A percentile compares a stretch with the other conserved stretches of the same genome.
Conservation (phyloP, 331 rosid genomes). For the Telfairia occidentalis region DNA sequence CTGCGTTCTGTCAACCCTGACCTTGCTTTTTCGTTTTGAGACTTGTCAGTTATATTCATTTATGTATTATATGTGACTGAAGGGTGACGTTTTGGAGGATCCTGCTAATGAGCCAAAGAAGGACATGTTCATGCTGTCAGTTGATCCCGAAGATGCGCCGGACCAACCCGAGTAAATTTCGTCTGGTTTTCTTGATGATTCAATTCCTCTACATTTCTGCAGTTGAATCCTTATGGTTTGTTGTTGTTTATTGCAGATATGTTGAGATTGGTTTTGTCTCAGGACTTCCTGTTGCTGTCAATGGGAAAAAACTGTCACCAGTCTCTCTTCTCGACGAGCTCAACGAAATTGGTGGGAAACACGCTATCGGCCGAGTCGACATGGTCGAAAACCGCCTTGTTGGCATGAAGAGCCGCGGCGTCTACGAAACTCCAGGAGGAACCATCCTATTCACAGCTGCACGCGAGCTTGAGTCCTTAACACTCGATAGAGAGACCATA, state of each 20-base stretch:
- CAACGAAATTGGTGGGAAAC: conserved; percentile 75
- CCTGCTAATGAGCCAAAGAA: conserved; percentile 77
- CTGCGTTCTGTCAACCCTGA: background rate
- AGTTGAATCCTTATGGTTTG: background rate
- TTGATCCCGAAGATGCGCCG: conserved; percentile 88
- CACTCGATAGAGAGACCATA: conserved; percentile 69
- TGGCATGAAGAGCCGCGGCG: conserved; percentile 95
- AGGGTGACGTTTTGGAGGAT: conserved; percentile 97
- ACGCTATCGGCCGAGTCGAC: conserved; percentile 81
- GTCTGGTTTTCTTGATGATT: background rate
- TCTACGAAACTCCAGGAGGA: conserved; percentile 98
- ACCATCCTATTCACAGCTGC: conserved; percentile 75
- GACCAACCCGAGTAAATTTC: conserved; percentile 59
- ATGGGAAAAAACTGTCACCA: conserved; percentile 65
- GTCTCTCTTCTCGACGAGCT: conserved; percentile 58
- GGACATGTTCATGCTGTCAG: conserved; percentile 92
- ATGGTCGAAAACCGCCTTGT: conserved; percentile 88
- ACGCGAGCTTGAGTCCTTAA: conserved; percentile 65
- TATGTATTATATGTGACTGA: conserved; percentile 13
- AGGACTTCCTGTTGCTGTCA: conserved; percentile 63
- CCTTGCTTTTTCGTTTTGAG: background rate
- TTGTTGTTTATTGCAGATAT: conserved; percentile 34
- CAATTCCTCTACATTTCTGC: background rate
- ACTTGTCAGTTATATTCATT: background rate
- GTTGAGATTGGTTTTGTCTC: conserved; percentile 61